Percentiles rank a stretch among this genome's conserved stretches.
Evolutionary conservation across 2,329 filamentous ascomycete genomes (phyloP).

Genomic region (Bipolaris sorokiniana): DNA sequence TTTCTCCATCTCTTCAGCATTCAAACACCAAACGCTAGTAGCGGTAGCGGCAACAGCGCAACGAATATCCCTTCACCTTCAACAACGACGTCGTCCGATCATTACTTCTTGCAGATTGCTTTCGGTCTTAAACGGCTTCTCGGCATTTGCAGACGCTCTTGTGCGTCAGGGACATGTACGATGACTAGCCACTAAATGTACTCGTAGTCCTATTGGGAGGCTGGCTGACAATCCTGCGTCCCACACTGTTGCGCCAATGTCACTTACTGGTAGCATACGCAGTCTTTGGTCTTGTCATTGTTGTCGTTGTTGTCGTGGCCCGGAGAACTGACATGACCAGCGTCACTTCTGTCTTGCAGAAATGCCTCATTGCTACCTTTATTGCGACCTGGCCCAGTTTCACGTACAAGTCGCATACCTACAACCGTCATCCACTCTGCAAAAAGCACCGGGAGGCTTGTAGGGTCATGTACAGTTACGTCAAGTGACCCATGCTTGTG

Average conservation of each 20-base stretch:
- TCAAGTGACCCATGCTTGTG: constrained; percentile 30
- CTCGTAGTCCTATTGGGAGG: not conserved
- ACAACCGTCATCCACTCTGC: constrained; percentile 1
- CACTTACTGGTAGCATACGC: not conserved
- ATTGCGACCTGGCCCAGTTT: constrained; percentile 1
- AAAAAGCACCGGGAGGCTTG: constrained; percentile 4
- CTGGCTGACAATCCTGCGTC: not conserved
- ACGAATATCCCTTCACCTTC: not conserved
- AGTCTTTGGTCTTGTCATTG: not conserved
- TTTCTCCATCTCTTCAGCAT: constrained; percentile 12
- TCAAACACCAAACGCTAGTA: not conserved
- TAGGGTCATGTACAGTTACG: constrained; percentile 35
- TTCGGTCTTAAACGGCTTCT: constrained; percentile 9
- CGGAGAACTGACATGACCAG: not conserved
- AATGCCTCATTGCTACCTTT: constrained; percentile 3
- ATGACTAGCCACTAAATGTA: constrained; percentile 6
- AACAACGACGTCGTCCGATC: constrained; percentile 6
- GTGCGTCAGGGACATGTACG: not conserved
- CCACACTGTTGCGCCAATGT: constrained; percentile 2
- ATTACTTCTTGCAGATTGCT: constrained; percentile 8
- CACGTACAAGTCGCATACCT: constrained; percentile 2
- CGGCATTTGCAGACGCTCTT: constrained; percentile 9
- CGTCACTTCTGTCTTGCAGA: not conserved
- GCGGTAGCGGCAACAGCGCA: constrained; percentile 5
- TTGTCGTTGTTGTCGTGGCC: not conserved